Evolutionary conservation across 805 yeast genomes (phyloP).

Genomic region (Hanseniaspora osmophila): DNA sequence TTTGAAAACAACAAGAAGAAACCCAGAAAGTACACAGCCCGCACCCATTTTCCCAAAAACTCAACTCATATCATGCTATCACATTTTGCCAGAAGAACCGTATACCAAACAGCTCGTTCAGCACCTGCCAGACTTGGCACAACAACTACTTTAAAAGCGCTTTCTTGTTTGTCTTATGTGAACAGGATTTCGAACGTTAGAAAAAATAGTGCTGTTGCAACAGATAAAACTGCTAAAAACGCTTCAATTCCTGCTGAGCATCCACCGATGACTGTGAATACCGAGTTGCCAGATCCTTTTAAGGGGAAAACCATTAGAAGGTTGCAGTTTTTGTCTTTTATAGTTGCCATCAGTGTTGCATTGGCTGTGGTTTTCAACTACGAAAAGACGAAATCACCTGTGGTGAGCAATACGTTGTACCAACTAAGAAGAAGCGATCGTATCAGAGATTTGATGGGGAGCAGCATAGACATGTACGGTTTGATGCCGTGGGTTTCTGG

Average conservation of each 20-base stretch:
- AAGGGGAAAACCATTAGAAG: conserved; percentile 38
- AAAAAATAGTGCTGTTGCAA: not conserved
- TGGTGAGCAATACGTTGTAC: conserved; percentile 75
- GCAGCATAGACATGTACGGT: conserved; percentile 56
- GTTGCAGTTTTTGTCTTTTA: conserved; percentile 40
- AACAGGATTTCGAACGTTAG: not conserved
- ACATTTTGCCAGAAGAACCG: no score
- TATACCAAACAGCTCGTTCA: not conserved
- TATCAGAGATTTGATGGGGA: conserved; percentile 56
- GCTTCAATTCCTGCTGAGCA: conserved; percentile 2
- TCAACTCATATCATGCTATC: no score
- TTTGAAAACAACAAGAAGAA: no score
- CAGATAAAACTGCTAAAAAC: not conserved
- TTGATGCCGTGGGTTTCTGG: conserved; percentile 81
- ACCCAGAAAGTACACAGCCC: no score
- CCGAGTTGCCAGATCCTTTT: conserved; percentile 72
- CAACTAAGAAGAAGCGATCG: conserved; percentile 61
- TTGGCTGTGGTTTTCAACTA: conserved; percentile 71
- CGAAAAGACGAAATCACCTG: conserved; percentile 82
- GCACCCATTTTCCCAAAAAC: no score
- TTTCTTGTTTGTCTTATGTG: not conserved
- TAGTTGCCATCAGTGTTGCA: conserved; percentile 37
- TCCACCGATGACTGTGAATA: conserved; percentile 49
- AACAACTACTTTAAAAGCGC: not conserved
- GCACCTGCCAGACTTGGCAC: not conserved